Conservation (phyloP, 805 yeast genomes). For the Wickerhamiella dianesei region DNA sequence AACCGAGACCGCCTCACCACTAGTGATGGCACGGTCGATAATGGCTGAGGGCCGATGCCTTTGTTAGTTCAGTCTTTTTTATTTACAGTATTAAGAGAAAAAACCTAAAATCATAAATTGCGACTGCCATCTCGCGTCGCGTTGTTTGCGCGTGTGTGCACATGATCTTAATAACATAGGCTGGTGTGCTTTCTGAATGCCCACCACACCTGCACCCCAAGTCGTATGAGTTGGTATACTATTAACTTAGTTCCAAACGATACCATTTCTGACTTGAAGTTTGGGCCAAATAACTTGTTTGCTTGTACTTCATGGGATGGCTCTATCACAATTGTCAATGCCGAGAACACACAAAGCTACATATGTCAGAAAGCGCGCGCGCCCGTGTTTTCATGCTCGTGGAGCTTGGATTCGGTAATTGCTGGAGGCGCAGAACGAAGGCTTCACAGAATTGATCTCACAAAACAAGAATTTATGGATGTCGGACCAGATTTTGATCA, state of each 20-base stretch:
- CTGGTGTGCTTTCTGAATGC: not conserved
- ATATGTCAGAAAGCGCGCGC: not conserved
- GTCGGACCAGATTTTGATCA: not conserved
- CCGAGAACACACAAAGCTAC: not conserved
- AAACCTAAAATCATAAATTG: not conserved
- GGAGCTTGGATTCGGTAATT: not conserved
- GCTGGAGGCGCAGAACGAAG: not conserved
- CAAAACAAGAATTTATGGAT: not conserved
- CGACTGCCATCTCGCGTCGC: not conserved
- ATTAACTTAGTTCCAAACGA: not conserved
- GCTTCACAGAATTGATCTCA: not conserved
- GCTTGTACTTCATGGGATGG: slow-evolving; percentile 13
- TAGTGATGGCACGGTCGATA: not conserved
- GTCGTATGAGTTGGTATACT: not conserved
- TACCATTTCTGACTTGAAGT: slow-evolving; percentile 2
- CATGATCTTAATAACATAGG: not conserved
- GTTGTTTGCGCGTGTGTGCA: not conserved
- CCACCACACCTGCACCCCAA: not conserved
- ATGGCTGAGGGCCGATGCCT: not conserved
- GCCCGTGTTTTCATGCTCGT: not conserved
- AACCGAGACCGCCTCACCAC: not conserved
- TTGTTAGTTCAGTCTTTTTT: not conserved
- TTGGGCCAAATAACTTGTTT: slow-evolving; percentile 2
- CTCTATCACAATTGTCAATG: slow-evolving; percentile 1
- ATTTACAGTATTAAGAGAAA: not conserved